phyloP scores from a whole-genome alignment of 805 yeast species.

The Lipomyces sp. region DNA sequence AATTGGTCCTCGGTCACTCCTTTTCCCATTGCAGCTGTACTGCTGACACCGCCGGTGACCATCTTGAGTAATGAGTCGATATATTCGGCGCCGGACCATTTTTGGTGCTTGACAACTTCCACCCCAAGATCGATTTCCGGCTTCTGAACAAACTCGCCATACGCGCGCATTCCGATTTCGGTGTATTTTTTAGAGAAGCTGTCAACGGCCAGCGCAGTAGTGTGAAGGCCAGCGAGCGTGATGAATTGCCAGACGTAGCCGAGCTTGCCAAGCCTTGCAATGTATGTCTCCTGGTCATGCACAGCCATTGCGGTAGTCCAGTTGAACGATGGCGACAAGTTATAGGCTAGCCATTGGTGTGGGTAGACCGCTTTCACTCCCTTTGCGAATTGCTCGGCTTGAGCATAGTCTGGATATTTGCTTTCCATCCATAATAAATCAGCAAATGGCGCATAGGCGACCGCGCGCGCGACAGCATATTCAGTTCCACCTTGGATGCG shows the following conservation, averaged over 20 bases:
- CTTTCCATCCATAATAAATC: conserved; percentile 99
- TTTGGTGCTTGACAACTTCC: conserved; percentile 96
- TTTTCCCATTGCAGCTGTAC: conserved; percentile 98
- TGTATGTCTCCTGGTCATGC: conserved; percentile 87
- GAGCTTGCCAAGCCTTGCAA: conserved; percentile 78
- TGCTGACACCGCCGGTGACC: conserved; percentile 91
- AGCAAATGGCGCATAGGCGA: conserved; percentile 92
- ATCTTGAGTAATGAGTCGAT: conserved; percentile 87
- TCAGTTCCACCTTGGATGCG: conserved; percentile 95
- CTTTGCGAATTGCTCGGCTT: conserved; percentile 92
- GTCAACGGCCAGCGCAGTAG: conserved; percentile 90
- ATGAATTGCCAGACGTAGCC: conserved; percentile 98
- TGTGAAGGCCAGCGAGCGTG: conserved; percentile 95
- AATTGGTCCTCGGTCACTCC: conserved; percentile 98
- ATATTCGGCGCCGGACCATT: conserved; percentile 99
- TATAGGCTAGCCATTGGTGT: conserved; percentile 94
- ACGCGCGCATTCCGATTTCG: conserved; percentile 90
- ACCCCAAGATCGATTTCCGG: conserved; percentile 87
- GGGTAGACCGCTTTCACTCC: conserved; percentile 85
- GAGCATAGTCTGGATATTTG: conserved; percentile 88
- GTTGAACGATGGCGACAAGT: conserved; percentile 95
- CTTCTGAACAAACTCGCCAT: conserved; percentile 84
- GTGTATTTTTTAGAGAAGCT: conserved; percentile 79
- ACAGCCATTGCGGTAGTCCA: conserved; percentile 94
- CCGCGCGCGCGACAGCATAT: conserved; percentile 96